Evolutionary conservation across 2,329 filamentous ascomycete species (phyloP).

Genomic region (Berkeleyomyces rouxiae): DNA sequence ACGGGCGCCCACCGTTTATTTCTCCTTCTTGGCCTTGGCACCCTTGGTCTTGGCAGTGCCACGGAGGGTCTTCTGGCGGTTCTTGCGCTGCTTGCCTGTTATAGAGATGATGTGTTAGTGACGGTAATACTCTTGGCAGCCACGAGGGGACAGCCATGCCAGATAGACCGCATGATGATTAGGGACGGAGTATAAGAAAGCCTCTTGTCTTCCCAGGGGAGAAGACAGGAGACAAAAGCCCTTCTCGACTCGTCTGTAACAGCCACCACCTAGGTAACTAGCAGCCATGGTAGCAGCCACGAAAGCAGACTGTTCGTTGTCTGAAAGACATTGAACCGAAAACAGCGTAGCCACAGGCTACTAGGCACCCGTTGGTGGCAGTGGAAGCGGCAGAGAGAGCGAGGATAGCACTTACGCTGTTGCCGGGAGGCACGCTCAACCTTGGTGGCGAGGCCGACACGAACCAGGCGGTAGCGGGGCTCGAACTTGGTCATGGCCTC

Average conservation of each 20-base stretch:
- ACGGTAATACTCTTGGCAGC: not conserved
- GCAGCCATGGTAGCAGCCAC: not conserved
- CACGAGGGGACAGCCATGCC: not conserved
- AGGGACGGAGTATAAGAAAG: slow-evolving; percentile 10
- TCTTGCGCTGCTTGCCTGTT: slow-evolving; percentile 99
- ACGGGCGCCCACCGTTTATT: slow-evolving; percentile 38
- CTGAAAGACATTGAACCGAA: not conserved
- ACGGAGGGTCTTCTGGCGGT: slow-evolving; percentile 96
- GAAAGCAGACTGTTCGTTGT: not conserved
- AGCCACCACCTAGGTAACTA: not conserved
- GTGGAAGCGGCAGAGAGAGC: slow-evolving; percentile 13
- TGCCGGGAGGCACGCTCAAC: slow-evolving; percentile 95
- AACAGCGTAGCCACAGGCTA: not conserved
- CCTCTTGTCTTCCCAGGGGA: slow-evolving; percentile 13
- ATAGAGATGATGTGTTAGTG: slow-evolving; percentile 6
- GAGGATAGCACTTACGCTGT: slow-evolving; percentile 63
- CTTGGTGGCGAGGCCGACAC: slow-evolving; percentile 84
- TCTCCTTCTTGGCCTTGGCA: slow-evolving; percentile 84
- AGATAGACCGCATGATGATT: not conserved
- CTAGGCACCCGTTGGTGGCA: slow-evolving; percentile 6
- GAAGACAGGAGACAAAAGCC: slow-evolving; percentile 9
- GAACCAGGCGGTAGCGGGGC: slow-evolving; percentile 91
- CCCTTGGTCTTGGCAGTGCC: slow-evolving; percentile 98
- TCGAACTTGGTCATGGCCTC: slow-evolving; percentile 99
- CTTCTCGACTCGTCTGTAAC: slow-evolving; percentile 14